A percentile compares a stretch with the other conserved stretches of the same genome.
These are phyloP conservation scores for Zygosaccharomyces siamensis DNA, from an alignment of 805 yeast species.

Conservation along the genomic window DNA sequence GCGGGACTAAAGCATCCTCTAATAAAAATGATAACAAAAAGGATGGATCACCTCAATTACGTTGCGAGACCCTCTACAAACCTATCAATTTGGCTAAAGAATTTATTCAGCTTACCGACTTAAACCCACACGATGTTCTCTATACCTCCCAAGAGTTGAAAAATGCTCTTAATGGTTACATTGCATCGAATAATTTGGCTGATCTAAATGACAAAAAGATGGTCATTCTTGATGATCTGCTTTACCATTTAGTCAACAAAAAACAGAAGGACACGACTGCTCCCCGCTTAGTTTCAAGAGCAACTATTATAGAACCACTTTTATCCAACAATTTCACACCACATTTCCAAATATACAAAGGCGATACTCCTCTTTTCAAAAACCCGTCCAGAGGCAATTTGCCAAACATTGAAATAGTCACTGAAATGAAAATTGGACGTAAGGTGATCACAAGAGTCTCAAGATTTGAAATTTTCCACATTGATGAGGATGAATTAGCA, in stretches of 20 bases:
- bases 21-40: conserved; percentile 12
- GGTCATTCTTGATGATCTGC: conserved; percentile 50
- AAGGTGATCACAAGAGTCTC: conserved; percentile 70
- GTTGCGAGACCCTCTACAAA: conserved; percentile 45
- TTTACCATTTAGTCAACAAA: conserved; percentile 38
- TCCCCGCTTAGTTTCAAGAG: conserved; percentile 40
- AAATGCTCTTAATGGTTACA: conserved; percentile 49
- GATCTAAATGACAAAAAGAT: conserved; percentile 48
- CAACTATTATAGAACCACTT: conserved; percentile 42
- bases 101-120: conserved; percentile 43
- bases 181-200: conserved; percentile 48
- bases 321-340: conserved; percentile 44
- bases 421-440: conserved; percentile 76
- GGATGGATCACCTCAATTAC: conserved; percentile 28
- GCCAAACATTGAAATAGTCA: conserved; percentile 61
- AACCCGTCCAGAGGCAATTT: conserved; percentile 56
- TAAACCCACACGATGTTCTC: conserved; percentile 35
- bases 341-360: conserved; percentile 43
- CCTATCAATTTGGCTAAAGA: conserved; percentile 48
- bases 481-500: conserved; percentile 62
- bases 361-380: conserved; percentile 40
- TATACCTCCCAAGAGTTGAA: conserved; percentile 56
- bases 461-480: conserved; percentile 61
- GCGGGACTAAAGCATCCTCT: conserved; percentile 4
- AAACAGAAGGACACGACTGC: conserved; percentile 29